Evolutionary conservation across 192 early-diverging fungal species (phyloP).

Genomic region (Coemansia sp.): DNA sequence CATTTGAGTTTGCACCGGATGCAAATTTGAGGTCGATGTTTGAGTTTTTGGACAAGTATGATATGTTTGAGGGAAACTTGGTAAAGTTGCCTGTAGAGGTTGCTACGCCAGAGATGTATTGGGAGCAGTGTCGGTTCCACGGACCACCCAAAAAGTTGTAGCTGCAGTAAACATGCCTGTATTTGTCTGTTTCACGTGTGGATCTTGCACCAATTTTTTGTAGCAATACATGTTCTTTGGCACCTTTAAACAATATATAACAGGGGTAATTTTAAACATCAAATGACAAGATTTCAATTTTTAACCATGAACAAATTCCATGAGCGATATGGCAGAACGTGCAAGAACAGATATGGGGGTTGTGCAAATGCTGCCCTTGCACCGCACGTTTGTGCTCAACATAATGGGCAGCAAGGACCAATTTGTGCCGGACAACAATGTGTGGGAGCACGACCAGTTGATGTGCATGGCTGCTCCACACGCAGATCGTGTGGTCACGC

Average conservation of each 20-base stretch:
- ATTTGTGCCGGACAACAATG: constrained; percentile 50
- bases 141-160: constrained; percentile 14
- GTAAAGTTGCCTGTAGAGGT: constrained; percentile 1
- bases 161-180: no score
- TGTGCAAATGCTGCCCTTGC: constrained; percentile 43
- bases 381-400: constrained; percentile 46
- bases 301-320: neutral
- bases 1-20: constrained; percentile 4
- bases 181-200: no score
- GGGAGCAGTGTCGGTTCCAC: constrained; percentile 15
- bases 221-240: no score
- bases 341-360: constrained; percentile 46
- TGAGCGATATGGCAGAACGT: constrained; percentile 30
- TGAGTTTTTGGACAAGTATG: constrained; percentile 14
- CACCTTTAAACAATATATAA: no score
- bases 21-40: constrained; percentile 13
- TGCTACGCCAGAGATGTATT: constrained; percentile 18
- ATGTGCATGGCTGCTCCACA: constrained; percentile 23
- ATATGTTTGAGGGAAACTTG: constrained; percentile 13
- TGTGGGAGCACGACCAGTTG: constrained; percentile 43
- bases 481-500: constrained; percentile 11
- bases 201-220: no score
- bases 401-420: constrained; percentile 52
- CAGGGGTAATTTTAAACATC: no score
- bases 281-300: no score